Evolutionary conservation across 768 basidiomycete species (phyloP), one percentile per base, ranked within the genome.

Genomic region (Leccinum rimulosum): DNA sequence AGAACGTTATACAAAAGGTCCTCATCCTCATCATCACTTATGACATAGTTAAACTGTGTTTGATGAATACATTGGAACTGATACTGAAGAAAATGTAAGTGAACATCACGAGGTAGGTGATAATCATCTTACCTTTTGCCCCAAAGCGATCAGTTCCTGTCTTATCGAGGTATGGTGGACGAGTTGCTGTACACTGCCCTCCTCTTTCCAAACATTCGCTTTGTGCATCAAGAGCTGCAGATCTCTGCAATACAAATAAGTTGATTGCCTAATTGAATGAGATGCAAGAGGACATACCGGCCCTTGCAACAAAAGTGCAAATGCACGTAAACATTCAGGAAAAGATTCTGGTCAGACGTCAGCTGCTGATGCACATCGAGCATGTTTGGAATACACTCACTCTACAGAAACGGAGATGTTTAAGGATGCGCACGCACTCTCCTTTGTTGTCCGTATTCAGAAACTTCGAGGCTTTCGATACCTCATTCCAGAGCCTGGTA

Each of bases 301-400:
- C 57, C 6, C 12, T 15, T 8, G 40, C 58, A 62, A 55, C 70
- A 73, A 10, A 11, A 48, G 12, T 36, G 43, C 22, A 70, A 10
- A 53, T 74, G 70, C n/a, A 61, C 40, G 49, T 63, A 73, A 5
- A 60, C 61, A 35, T 73, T 51, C 58, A 66, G 54, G 22, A 70
- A 68, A 28, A 73, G 56, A 52, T 64, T 17, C 70, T 71, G 49
- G 52, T 40, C 8, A 33, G 8, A 14, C 7, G 55, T 70, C 50
- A 67, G 60, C 31, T 19, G 33, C 48, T 19, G 3, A 22, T 15
- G n/a, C 25, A 35, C 3, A 14, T 27, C 4, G 58, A 52, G 33
- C 5, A 51, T 28, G 27, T 12, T 14, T 53, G 15, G 4, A 35
- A 35, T 22, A 22, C 10, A 22, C 57, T 57, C 49, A 72, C 70